Conservation (phyloP, 345 rosid genomes). For the Erucastrum elatum region DNA sequence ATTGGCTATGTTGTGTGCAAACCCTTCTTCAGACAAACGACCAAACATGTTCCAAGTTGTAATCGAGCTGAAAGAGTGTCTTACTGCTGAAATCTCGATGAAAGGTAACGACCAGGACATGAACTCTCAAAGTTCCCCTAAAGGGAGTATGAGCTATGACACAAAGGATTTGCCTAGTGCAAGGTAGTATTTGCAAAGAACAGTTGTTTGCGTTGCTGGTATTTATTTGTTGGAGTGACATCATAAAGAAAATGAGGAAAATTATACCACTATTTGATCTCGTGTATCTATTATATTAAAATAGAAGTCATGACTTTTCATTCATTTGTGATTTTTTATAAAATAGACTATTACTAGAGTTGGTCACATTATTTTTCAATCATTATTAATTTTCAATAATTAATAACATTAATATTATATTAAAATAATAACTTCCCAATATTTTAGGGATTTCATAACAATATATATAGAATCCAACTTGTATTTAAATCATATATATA, state of each 20-base stretch:
- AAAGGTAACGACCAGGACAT: constrained; percentile 12
- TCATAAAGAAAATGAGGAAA: constrained; percentile 1
- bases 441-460: no score
- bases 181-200: constrained; percentile 8
- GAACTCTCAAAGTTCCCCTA: not conserved
- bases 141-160: not conserved
- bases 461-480: no score
- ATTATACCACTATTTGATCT: not conserved
- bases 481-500: no score
- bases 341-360: no score
- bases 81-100: constrained; percentile 11
- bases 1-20: constrained; percentile 47
- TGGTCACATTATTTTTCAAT: no score
- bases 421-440: no score
- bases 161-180: not conserved
- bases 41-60: constrained; percentile 46
- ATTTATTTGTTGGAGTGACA: not conserved
- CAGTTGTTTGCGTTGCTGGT: not conserved
- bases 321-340: no score
- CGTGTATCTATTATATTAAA: not conserved
- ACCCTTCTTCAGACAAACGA: constrained; percentile 27
- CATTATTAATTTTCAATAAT: no score
- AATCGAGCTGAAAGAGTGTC: constrained; percentile 39
- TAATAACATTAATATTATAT: no score
- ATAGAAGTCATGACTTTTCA: no score